Evolutionary conservation across 257 asterid genomes (phyloP), one percentile per base, ranked within the genome.

Genomic region (Thymus quinquecostatus): DNA sequence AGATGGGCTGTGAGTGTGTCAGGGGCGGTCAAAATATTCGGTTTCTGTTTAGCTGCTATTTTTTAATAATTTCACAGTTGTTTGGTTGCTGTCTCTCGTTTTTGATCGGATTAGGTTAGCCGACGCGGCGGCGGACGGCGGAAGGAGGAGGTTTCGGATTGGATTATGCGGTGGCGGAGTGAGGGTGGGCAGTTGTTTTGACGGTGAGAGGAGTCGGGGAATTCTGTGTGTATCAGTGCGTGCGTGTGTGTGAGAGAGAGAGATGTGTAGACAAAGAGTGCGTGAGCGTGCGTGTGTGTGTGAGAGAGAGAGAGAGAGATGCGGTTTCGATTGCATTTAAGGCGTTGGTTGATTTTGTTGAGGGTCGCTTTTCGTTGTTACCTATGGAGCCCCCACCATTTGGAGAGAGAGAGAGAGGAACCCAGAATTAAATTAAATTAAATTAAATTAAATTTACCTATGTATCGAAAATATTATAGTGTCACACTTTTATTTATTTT

Each of bases 11-110:
- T 76, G 72, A 63, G 60, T 51, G 81, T 64, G 82, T 60, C 81
- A 72, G 81, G 34, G 14, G 44, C n/a, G 75, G 82, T 77, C 78
- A 77, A 73, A 72, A 50, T 79, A 79, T 76, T 79, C 80, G 49
- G 49, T 73, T 68, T 73, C 49, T 65, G 54, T 77, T 29, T 68
- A 36, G 44, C n/a, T n/a, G n/a, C n/a, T n/a, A n/a, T n/a, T 13
- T 48, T 59, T 14, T 13, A 11, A 45, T 64, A 2, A 7, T 3
- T 32, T 58, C 21, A 50, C 60, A 50, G 61, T 68, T 75, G 64
- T 12, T 62, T 45, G 44, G 30, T 70, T 58, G 70, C 5, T 65
- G 79, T 30, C 10, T 55, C 47, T 68, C 41, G 41, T 9, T 8
- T 8, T 64, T 38, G 66, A 68, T 10, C 70, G 66, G 61, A 45